Base-by-base conservation (phyloP, 305 asterid species). In the Fraxinus xanthoxyloides region DNA sequence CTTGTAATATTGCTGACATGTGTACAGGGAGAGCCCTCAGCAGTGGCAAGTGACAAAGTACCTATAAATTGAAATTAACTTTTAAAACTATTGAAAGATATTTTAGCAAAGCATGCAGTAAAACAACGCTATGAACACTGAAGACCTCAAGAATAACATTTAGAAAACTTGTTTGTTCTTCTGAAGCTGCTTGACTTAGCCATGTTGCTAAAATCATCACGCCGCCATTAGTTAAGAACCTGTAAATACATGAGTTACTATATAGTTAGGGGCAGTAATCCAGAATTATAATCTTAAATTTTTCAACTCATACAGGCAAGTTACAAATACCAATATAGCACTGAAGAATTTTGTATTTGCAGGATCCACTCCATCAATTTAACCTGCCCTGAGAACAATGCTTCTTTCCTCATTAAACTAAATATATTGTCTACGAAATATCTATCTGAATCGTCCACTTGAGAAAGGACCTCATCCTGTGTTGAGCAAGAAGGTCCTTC, bases 181-280 rank as follows among this genome's bases (percentile, higher is more conserved):
- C 98, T 30, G 81, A 80, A 80, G 93, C 96, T 63, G 98, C 98
- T 88, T 93, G 92, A 88, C 94, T 87, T 89, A 96, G 84, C 99
- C 98, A 96, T 65, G 98, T 91, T 4, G 97, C 98, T 85, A 96
- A 88, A 84, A 96, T 92, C 98, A 94, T 88, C 75, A 92, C 87
- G 72, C 99, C 98, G n/a, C 97, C 98, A 85, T 96, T 92, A 72
- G 81, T 83, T 85, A 94, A 86, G 78, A 96, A 94, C 99, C 99
- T 96, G 90, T 40, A 84, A 51, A 82, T 35, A 77, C 54, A 85
- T 35, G 61, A 80, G 81, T 73, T 76, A 84, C 79, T 77, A 43
- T 46, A 75, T 40, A 17, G 24, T 10, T 75, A 38, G 78, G 9
- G 56, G 75, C 38, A 26, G 28, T 26, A 26, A 26, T 69, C 67